Base-by-base conservation (phyloP, 495 filamentous ascomycete species). In the Aspergillus heteromorphus region DNA sequence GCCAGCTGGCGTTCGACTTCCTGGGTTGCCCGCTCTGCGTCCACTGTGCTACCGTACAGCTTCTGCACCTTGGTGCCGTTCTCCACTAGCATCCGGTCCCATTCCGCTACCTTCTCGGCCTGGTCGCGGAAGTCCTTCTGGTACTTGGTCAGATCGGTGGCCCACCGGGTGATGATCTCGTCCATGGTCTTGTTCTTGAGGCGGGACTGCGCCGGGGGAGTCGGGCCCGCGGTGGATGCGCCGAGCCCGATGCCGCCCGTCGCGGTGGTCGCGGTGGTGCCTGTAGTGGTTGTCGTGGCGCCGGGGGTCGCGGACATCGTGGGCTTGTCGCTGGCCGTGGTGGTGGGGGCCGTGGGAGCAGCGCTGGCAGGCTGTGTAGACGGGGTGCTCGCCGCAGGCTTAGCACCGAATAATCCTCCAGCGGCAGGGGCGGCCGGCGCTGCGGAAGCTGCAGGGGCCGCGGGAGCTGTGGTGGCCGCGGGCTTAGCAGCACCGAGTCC, bases 161-260 rank as follows among this genome's bases (percentile, higher is more conserved):
- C 93, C 95, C 95, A 99, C 16, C 89, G 83, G n/a, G 88, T 96
- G 62, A 99, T 91, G 59, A 99, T 97, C 67, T 99, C 95, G 63
- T 97, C 93, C 92, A 99, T 97, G 1, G 92, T 95, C 74, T 95
- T 97, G 66, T 96, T 95, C 75, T 95, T 96, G 18, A 99, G 75
- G 11, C 93, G 89, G 1, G 92, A 92, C 61, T 89, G 81, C 18
- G 86, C 80, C 14, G 81, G 74, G n/a, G 91, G 89, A 2, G 83
- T 66, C 6, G 89, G 91, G 0, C 91, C 91, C 38, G 81, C 71
- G 18, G 88, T 92, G 0, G 90, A 92, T n/a, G 82, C 79, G 13
- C 79, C 77, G 53, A 90, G 72, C 14, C 63, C 72, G 18, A 75
- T 60, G 11, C 64, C 62, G 4, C 67, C 58, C 19, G 65, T 53